Percentiles rank a stretch among this genome's conserved stretches.
Evolutionary conservation across 2,329 filamentous ascomycete genomes (phyloP).

Genomic region (Tolypocladium endophyticum): DNA sequence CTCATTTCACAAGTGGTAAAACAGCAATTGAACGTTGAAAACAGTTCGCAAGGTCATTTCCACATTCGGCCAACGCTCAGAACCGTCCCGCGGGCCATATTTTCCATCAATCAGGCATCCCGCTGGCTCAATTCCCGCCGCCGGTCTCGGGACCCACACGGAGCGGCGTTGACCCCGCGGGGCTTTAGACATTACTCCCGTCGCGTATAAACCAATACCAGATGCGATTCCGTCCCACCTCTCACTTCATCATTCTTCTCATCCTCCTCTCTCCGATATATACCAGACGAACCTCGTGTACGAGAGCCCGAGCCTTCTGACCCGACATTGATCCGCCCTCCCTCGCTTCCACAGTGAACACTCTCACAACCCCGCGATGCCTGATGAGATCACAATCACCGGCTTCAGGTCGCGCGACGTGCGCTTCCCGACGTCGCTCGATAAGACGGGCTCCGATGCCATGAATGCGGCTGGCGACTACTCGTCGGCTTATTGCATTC

Average conservation of each 20-base stretch:
- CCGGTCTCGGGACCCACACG: neutral
- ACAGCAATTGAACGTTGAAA: too few relatives aligned
- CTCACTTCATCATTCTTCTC: neutral
- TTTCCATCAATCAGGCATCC: neutral
- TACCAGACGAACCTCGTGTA: neutral
- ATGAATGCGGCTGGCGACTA: constrained; percentile 95
- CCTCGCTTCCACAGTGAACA: neutral
- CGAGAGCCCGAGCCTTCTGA: neutral
- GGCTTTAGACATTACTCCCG: neutral
- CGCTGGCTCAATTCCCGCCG: neutral
- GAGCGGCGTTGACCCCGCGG: neutral
- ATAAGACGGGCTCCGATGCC: constrained; percentile 92
- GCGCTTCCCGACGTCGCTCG: constrained; percentile 80
- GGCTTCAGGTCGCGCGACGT: constrained; percentile 64
- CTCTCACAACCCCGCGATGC: neutral
- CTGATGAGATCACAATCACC: constrained; percentile 55
- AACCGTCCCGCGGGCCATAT: neutral
- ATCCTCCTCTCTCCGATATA: neutral
- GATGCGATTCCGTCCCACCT: neutral
- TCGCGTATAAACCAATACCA: neutral
- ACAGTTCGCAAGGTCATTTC: neutral
- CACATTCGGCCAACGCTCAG: neutral
- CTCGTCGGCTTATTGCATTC: constrained; percentile 87
- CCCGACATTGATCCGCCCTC: neutral
- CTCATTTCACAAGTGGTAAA: neutral